phyloP scores from a whole-genome alignment of 2,329 filamentous ascomycete species.

The Diaporthe sp. region DNA sequence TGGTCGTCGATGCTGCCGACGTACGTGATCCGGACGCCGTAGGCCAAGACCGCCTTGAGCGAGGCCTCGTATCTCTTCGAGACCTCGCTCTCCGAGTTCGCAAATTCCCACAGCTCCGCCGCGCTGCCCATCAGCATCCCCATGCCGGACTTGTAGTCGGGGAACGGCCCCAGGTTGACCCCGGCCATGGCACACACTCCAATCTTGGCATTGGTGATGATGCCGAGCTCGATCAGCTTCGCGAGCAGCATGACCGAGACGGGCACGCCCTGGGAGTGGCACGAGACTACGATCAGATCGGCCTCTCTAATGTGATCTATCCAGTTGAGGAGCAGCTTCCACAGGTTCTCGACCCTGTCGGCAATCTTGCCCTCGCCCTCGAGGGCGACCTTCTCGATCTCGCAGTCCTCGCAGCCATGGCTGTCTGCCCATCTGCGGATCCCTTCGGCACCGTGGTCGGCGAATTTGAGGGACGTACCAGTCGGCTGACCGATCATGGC shows the following conservation, averaged over 20 bases:
- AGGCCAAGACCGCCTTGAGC: constrained; percentile 79
- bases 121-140: constrained; percentile 89
- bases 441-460: constrained; percentile 85
- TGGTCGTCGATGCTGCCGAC: constrained; percentile 98
- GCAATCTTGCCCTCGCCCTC: constrained; percentile 95
- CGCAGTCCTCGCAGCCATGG: constrained; percentile 79
- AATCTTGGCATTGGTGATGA: constrained; percentile 81
- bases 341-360: constrained; percentile 90
- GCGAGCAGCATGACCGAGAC: constrained; percentile 93
- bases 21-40: constrained; percentile 87
- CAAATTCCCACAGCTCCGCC: constrained; percentile 96
- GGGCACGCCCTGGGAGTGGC: constrained; percentile 95
- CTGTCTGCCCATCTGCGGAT: constrained; percentile 86
- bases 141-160: constrained; percentile 90
- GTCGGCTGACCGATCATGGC: constrained; percentile 94
- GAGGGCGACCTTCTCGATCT: constrained; percentile 93
- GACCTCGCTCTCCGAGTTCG: constrained; percentile 83
- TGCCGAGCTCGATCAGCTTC: constrained; percentile 91
- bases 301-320: constrained; percentile 89
- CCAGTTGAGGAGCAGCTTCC: constrained; percentile 96
- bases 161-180: constrained; percentile 92
- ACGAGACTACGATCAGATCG: constrained; percentile 92
- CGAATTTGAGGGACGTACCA: constrained; percentile 94
- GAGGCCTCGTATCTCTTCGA: constrained; percentile 85
- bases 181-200: constrained; percentile 91